phyloP scores from a whole-genome alignment of 495 filamentous ascomycete genomes.

The Hypoxylon fragiforme region DNA sequence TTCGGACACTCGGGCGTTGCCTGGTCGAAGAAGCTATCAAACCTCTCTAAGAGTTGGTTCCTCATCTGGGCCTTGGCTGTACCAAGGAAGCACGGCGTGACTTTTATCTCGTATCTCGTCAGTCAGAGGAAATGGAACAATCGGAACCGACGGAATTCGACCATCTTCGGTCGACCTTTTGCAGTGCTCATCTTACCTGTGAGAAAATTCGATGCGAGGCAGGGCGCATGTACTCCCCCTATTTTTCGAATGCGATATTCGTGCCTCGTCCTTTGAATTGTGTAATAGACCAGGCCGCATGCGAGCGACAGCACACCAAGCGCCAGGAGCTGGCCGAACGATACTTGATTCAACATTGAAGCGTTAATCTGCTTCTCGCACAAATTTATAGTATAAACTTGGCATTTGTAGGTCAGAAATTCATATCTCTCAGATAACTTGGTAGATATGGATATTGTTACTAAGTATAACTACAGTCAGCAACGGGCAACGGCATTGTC shows the following conservation, averaged over 20 bases:
- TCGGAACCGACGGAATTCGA: background rate
- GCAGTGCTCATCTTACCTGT: conserved; percentile 19
- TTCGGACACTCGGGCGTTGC: conserved; percentile 43
- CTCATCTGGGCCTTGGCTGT: conserved; percentile 33
- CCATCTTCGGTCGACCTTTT: background rate
- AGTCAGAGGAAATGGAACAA: conserved; percentile 5
- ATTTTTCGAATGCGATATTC: conserved; percentile 26
- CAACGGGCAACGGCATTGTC: too few relatives aligned
- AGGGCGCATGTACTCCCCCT: conserved; percentile 23
- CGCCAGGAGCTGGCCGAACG: conserved; percentile 3
- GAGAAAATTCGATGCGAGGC: conserved; percentile 21
- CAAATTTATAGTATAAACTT: too few relatives aligned
- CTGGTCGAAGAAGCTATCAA: conserved; percentile 33
- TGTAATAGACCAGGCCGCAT: conserved; percentile 15
- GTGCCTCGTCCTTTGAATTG: conserved; percentile 16
- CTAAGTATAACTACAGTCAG: background rate
- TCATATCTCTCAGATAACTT: too few relatives aligned
- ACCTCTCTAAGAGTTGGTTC: conserved; percentile 41
- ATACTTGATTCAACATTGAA: conserved; percentile 18
- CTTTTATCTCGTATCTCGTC: conserved; percentile 8
- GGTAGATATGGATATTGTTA: too few relatives aligned
- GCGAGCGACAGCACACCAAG: conserved; percentile 7
- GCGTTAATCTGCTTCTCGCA: background rate
- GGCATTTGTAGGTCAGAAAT: background rate
- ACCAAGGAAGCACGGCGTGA: conserved; percentile 5